Percentiles rank a stretch among this genome's conserved stretches.
Conservation (phyloP, 192 early-diverging fungal species). For the Gryganskiella cystojenkinii region DNA sequence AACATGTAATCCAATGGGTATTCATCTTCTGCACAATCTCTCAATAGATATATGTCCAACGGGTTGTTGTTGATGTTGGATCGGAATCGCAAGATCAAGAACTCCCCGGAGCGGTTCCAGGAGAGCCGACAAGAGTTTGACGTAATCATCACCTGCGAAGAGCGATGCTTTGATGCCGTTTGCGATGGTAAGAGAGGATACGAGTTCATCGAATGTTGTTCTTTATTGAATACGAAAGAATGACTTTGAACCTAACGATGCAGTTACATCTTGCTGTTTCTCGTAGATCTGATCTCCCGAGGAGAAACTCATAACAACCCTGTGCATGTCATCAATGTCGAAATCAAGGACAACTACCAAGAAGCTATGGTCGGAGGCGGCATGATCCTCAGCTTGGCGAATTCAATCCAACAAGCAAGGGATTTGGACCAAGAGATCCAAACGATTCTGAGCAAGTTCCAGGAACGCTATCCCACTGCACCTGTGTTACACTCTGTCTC, state of each 20-base stretch:
- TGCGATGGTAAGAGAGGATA: conserved; percentile 74
- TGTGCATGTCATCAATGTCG: conserved; percentile 95
- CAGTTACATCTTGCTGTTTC: not conserved
- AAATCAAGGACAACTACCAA: conserved; percentile 95
- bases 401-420: conserved; percentile 65
- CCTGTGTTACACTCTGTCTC: conserved; percentile 70
- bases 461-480: conserved; percentile 62
- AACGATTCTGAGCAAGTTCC: conserved; percentile 80
- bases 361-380: conserved; percentile 88
- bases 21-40: not conserved
- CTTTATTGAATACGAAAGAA: too few species aligned
- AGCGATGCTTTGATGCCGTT: conserved; percentile 93
- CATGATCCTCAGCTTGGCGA: conserved; percentile 84
- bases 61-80: conserved; percentile 93
- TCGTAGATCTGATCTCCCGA: not conserved
- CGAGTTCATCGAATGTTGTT: not conserved
- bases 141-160: conserved; percentile 97
- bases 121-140: conserved; percentile 80
- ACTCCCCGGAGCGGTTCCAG: conserved; percentile 90
- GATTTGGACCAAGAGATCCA: conserved; percentile 93
- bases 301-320: conserved; percentile 61
- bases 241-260: not conserved
- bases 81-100: conserved; percentile 93
- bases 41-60: conserved; percentile 81
- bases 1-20: too few species aligned